Percentiles rank a stretch among this genome's conserved stretches.
These are phyloP conservation scores for Neurospora crassa DNA, from an alignment of 2,329 filamentous ascomycete genomes.

Conservation along the genomic window DNA sequence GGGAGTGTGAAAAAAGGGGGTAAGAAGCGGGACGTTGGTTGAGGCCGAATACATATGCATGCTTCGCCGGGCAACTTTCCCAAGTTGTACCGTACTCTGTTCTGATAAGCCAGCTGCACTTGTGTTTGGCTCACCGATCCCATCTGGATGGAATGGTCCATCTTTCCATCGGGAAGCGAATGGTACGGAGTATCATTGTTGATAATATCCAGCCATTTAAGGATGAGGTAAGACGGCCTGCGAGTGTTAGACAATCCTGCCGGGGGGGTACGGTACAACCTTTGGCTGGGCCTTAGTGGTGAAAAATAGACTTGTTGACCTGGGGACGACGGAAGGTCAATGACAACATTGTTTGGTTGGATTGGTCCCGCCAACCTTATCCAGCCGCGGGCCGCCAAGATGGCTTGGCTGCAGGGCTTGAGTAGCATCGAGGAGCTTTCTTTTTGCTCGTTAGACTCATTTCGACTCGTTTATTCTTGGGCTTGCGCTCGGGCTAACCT, in stretches of 20 bases:
- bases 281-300: neutral
- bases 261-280: slow-evolving; percentile 1
- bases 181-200: neutral
- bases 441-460: neutral
- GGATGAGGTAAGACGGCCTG: neutral
- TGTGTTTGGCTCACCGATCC: slow-evolving; percentile 1
- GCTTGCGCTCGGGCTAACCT: slow-evolving; percentile 3
- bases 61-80: slow-evolving; percentile 1
- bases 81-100: neutral
- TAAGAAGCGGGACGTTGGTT: slow-evolving; percentile 1
- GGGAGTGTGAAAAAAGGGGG: neutral
- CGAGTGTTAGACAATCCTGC: neutral
- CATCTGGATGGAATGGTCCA: neutral
- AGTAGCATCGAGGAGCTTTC: neutral
- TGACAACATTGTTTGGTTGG: slow-evolving; percentile 1
- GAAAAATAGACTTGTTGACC: neutral
- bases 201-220: neutral
- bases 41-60: neutral
- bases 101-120: slow-evolving; percentile 1
- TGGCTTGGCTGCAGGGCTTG: slow-evolving; percentile 9
- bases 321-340: neutral
- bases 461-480: slow-evolving; percentile 2
- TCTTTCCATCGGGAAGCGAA: slow-evolving; percentile 9
- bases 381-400: slow-evolving; percentile 14
- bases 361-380: slow-evolving; percentile 6